Percentiles rank a stretch among this genome's conserved stretches.
These are phyloP conservation scores for Neoboletus subvelutipes DNA, from an alignment of 768 basidiomycete genomes.

Conservation along the genomic window DNA sequence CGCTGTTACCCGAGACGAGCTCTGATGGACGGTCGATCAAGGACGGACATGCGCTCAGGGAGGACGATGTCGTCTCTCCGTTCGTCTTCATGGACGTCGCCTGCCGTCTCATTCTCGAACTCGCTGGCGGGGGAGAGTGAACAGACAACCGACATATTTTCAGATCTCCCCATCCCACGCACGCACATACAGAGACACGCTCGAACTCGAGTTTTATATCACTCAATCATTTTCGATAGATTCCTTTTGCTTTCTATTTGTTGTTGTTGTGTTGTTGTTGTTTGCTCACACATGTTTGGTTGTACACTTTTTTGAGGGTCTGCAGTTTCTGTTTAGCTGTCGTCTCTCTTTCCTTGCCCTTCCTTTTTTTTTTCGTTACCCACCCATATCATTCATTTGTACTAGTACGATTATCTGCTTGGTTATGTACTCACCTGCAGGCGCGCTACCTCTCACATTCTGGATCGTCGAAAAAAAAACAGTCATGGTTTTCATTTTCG, in stretches of 20 bases:
- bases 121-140: slow-evolving; percentile 68
- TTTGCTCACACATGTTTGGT: slow-evolving; percentile 9
- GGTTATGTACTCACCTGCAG: slow-evolving; percentile 16
- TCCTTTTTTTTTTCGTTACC: neutral
- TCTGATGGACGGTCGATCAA: slow-evolving; percentile 61
- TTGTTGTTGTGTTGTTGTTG: slow-evolving; percentile 11
- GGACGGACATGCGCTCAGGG: slow-evolving; percentile 38
- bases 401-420: slow-evolving; percentile 15
- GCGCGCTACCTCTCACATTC: neutral
- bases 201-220: slow-evolving; percentile 7
- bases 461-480: neutral
- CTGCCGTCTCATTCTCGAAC: slow-evolving; percentile 88
- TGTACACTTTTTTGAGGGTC: slow-evolving; percentile 1
- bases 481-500: neutral
- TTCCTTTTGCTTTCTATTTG: slow-evolving; percentile 10
- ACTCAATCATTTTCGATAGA: slow-evolving; percentile 16
- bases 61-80: slow-evolving; percentile 76
- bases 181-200: neutral
- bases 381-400: slow-evolving; percentile 20
- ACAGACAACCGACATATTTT: neutral
- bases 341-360: neutral
- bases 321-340: neutral
- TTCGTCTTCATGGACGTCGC: slow-evolving; percentile 98
- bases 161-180: neutral
- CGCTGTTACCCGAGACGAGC: slow-evolving; percentile 42